Evolutionary conservation across 2,329 filamentous ascomycete species (phyloP), one percentile per base, ranked within the genome.

Genomic region (Neofusicoccum ribis): DNA sequence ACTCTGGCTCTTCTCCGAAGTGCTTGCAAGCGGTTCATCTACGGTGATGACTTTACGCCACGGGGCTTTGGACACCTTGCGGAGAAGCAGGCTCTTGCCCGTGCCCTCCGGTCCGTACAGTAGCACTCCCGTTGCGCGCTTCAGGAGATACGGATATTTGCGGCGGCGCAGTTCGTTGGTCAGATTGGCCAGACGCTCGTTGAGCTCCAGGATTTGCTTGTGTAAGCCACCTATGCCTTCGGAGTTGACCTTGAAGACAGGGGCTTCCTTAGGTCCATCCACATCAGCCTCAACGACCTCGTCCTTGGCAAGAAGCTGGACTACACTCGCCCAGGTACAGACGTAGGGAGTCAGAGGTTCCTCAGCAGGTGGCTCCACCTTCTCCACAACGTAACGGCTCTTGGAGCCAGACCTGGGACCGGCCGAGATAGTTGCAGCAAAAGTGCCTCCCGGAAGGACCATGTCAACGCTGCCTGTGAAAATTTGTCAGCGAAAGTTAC

Each of bases 51-150:
- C 86, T 46, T 85, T 86, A 23, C 86, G 87, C 91, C 92, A 97
- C 0, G 88, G 86, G 6, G 82, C 83, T 37, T 76, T 68, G 8
- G 88, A 85, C 20, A 97, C 82, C 37, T 86, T 85, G 15, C 89
- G 77, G 1, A 97, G 80, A 0, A 97, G 81, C 68, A 90, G 84
- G 0, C 88, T 90, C 79, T 97, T 97, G 27, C 94, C 94, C 0
- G 91, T 96, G 11, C 94, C 93, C 67, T 87, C 86, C 17, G 91
- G 89, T 14, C 94, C 94, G 74, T 96, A 89, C 4, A 97, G 82
- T 27, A 95, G 83, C 41, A 95, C 84, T 0, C 87, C 88, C 61
- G 85, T 62, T 14, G 51, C 63, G 5, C 27, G 41, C 39, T 46
- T 50, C 5, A 66, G 51, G 4, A 49, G 17, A 15, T 46, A 23